Conservation (phyloP, 2,329 filamentous ascomycete species). For the Colletotrichum lentis region DNA sequence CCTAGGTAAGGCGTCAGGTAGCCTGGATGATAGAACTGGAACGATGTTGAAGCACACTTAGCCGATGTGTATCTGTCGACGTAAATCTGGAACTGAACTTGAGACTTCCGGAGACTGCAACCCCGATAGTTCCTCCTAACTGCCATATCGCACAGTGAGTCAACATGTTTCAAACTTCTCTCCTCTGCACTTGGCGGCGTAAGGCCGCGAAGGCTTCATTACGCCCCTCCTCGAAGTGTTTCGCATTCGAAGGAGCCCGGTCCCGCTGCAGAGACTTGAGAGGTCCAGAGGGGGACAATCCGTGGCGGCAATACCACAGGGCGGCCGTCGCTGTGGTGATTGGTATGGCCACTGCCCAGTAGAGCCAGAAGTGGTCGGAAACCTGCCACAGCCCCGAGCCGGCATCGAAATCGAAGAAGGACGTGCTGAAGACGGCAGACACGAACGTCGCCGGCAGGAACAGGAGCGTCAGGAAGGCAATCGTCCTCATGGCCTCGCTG, state of each 20-base stretch:
- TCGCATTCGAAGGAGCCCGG: background rate
- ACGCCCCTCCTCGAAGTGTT: background rate
- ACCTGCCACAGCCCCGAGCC: constrained; percentile 43
- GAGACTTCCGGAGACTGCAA: background rate
- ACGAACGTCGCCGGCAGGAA: constrained; percentile 63
- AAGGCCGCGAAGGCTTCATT: background rate
- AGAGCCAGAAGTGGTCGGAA: constrained; percentile 49
- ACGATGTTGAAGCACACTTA: too few species aligned
- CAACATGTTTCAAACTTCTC: background rate
- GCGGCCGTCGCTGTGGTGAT: constrained; percentile 41
- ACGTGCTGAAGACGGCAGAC: constrained; percentile 57
- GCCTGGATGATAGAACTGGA: too few species aligned
- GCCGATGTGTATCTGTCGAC: background rate
- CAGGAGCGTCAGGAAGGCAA: constrained; percentile 57
- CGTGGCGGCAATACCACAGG: constrained; percentile 39
- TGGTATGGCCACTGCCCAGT: constrained; percentile 46
- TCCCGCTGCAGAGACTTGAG: background rate
- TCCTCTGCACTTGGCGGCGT: background rate
- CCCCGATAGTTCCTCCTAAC: too few species aligned
- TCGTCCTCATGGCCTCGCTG: constrained; percentile 60
- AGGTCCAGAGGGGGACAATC: background rate
- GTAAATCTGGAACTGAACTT: background rate
- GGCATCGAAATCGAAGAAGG: constrained; percentile 50
- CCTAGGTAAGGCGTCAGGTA: too few species aligned
- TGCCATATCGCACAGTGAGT: too few species aligned